Evolutionary conservation across 495 filamentous ascomycete genomes (phyloP), one percentile per base, ranked within the genome.

Genomic region (Poronia punctata): DNA sequence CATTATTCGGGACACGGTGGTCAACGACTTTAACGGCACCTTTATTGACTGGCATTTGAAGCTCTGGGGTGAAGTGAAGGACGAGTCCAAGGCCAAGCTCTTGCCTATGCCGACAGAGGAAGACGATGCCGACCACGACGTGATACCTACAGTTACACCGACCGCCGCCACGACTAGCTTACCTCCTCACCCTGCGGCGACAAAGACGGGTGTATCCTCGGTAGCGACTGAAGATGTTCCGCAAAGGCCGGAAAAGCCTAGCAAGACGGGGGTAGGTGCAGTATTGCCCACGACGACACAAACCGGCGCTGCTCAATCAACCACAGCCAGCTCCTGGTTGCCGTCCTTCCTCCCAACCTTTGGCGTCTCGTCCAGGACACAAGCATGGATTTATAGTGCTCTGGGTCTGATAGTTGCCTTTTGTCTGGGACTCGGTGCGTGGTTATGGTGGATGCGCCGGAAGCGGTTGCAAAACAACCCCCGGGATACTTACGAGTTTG

Each of bases 311-410:
- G 49, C 67, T 12, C 53, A 71, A 24, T 49, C 62, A 9, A 55
- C 66, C 8, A 53, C 65, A 49, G 27, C 24, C 21, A 74, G 76
- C 3, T 79, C 75, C 56, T 84, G 93, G 60, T 70, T 96, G 27
- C 86, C 87, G 3, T 87, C 84, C 7, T 93, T 88, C 70, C 82
- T 98, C 48, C 90, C 92, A 6, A 93, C 87, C n/a, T 93, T 98
- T 50, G 92, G 92, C 39, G 82, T 89, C 24, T 88, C 84, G 9
- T 86, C 88, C 52, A 77, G 79, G 43, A 95, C 90, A 5, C 87
- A 93, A 56, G 76, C 83, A 28, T 98, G 92, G 92, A 95, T 98
- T 39, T 97, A 97, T 54, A 88, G 86, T 31, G 73, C 88, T 14
- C 56, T 92, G 16, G 79, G 70, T 12, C 76, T 95, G 24, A 97